Conservation (phyloP, 257 asterid genomes). For the Lithospermum erythrorhizon region DNA sequence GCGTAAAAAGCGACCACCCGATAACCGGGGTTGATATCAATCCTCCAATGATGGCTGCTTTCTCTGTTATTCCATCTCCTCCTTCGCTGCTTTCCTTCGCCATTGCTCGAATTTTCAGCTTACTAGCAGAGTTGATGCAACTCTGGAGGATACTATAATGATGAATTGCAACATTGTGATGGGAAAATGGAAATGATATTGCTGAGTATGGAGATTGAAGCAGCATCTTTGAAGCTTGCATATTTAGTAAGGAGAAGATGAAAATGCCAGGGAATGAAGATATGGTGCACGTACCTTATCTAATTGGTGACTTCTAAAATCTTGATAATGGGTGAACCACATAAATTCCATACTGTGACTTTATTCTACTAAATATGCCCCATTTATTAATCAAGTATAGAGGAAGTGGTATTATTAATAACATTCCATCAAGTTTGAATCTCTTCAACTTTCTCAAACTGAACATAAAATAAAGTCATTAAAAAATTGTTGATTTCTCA, state of each 20-base stretch:
- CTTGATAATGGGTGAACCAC: too few species aligned
- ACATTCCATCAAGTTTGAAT: too few species aligned
- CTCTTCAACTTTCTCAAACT: too few species aligned
- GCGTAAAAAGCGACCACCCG: constrained; percentile 85
- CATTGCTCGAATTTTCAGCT: constrained; percentile 31
- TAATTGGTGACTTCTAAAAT: too few species aligned
- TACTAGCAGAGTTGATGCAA: neutral
- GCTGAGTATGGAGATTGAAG: constrained; percentile 12
- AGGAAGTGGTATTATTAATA: too few species aligned
- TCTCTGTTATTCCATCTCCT: constrained; percentile 24
- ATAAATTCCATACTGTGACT: too few species aligned
- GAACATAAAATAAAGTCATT: too few species aligned
- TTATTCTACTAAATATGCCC: too few species aligned
- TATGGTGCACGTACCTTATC: constrained; percentile 1
- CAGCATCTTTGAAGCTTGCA: constrained; percentile 22
- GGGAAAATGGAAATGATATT: constrained; percentile 6
- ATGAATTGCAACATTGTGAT: neutral
- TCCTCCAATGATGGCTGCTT: constrained; percentile 45
- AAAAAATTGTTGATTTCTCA: too few species aligned
- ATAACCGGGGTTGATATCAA: constrained; percentile 59
- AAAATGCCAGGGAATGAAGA: neutral
- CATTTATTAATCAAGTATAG: too few species aligned
- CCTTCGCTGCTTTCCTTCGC: constrained; percentile 36
- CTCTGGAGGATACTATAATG: neutral
- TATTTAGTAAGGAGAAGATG: neutral